These are phyloP conservation scores for Tetrastigma voinierianum DNA, from an alignment of 164 flowering plant genomes.

Conservation along the genomic window DNA sequence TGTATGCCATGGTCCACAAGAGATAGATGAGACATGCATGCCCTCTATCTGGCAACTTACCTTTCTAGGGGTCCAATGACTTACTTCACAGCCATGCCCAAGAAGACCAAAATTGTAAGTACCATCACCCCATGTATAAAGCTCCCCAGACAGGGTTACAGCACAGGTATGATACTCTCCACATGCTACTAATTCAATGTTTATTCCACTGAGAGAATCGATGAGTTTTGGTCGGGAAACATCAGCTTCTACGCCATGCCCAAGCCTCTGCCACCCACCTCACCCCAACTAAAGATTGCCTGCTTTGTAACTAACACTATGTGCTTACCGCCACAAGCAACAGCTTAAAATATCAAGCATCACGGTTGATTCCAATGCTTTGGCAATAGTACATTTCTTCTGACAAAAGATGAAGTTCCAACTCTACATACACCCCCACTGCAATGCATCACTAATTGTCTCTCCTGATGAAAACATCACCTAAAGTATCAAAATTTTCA, in stretches of 20 bases:
- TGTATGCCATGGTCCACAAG: constrained; percentile 99
- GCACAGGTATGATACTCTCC: constrained; percentile 96
- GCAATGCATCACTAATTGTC: constrained; percentile 57
- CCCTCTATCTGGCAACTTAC: constrained; percentile 70
- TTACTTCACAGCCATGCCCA: constrained; percentile 75
- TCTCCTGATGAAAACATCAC: constrained; percentile 90
- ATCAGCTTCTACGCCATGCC: constrained; percentile 81
- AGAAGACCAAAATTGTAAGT: constrained; percentile 58
- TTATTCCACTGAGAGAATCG: constrained; percentile 60
- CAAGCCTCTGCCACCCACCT: constrained; percentile 93
- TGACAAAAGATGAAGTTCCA: constrained; percentile 37
- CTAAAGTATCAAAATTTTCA: constrained; percentile 78
- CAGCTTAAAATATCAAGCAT: constrained; percentile 79
- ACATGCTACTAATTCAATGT: constrained; percentile 75
- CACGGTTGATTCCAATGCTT: constrained; percentile 69
- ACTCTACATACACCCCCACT: constrained; percentile 61
- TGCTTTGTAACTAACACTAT: constrained; percentile 76
- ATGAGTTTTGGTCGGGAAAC: constrained; percentile 71
- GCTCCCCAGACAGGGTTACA: constrained; percentile 77
- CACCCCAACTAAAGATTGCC: constrained; percentile 93
- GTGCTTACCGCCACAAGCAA: constrained; percentile 85
- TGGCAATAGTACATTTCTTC: constrained; percentile 67
- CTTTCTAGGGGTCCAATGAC: constrained; percentile 85
- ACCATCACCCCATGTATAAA: constrained; percentile 96
- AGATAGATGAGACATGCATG: constrained; percentile 55